A percentile compares a stretch with the other conserved stretches of the same genome.
Conservation (phyloP, 2,329 filamentous ascomycete species). For the Mycogone perniciosa region DNA sequence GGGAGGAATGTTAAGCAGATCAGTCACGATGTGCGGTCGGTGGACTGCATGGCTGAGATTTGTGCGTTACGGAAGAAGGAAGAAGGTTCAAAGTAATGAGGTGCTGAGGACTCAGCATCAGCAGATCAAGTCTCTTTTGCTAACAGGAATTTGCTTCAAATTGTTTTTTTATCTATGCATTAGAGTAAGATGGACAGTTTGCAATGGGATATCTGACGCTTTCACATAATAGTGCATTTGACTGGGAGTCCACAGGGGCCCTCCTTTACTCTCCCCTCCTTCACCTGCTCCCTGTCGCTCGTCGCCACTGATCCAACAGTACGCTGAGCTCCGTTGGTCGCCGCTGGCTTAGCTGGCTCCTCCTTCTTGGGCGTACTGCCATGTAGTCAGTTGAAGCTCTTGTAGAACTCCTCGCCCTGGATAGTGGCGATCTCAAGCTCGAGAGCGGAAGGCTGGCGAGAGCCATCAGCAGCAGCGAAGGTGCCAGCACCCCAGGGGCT, state of each 20-base stretch:
- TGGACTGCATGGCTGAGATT: constrained; percentile 26
- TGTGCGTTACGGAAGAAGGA: constrained; percentile 24
- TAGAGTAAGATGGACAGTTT: neutral
- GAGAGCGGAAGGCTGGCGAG: constrained; percentile 66
- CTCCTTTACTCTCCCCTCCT: constrained; percentile 23
- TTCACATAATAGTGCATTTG: constrained; percentile 64
- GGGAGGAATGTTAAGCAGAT: constrained; percentile 17
- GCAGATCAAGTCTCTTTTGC: too few relatives aligned
- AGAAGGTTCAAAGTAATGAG: neutral
- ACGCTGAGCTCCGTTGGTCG: constrained; percentile 16
- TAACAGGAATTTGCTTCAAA: too few relatives aligned
- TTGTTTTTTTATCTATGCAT: too few relatives aligned
- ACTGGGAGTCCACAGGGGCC: constrained; percentile 71
- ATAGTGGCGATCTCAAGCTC: constrained; percentile 74
- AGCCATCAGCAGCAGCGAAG: constrained; percentile 72
- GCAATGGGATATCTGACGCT: neutral
- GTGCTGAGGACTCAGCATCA: too few relatives aligned
- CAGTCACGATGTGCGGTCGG: constrained; percentile 19
- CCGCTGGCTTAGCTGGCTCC: constrained; percentile 22
- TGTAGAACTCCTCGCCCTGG: constrained; percentile 83
- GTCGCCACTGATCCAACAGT: constrained; percentile 10
- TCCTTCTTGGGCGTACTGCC: constrained; percentile 36
- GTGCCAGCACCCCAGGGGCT: constrained; percentile 91
- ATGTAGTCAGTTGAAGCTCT: constrained; percentile 79
- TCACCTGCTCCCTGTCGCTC: constrained; percentile 1